Conservation (phyloP, 1,139 yeast species). For the Zhuliangozyma blackwelliae region DNA sequence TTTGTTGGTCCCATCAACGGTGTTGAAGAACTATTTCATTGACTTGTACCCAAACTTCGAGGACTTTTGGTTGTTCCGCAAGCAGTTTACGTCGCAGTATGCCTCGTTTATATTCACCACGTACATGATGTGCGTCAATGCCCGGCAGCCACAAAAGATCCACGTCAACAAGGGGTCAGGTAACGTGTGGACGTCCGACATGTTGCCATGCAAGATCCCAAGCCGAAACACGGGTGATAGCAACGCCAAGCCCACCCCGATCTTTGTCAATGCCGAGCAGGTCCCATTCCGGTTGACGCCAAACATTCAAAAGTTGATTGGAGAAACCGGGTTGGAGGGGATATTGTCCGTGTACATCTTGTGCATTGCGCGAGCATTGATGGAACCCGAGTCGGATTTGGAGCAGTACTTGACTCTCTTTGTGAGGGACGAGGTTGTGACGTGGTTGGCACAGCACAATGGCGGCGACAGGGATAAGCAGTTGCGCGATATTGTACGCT, state of each 20-base stretch:
- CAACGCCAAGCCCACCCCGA: slow-evolving; percentile 62
- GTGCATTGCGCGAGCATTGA: slow-evolving; percentile 80
- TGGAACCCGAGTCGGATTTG: slow-evolving; percentile 87
- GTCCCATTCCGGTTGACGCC: slow-evolving; percentile 98
- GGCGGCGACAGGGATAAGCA: slow-evolving; percentile 56
- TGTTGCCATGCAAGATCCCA: slow-evolving; percentile 84
- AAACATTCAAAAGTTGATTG: slow-evolving; percentile 87
- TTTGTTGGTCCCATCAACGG: slow-evolving; percentile 78
- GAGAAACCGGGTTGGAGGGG: slow-evolving; percentile 90
- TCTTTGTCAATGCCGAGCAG: slow-evolving; percentile 88
- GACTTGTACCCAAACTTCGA: slow-evolving; percentile 73
- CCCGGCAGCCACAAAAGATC: slow-evolving; percentile 91
- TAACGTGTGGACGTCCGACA: slow-evolving; percentile 89
- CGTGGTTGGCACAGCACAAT: slow-evolving; percentile 90
- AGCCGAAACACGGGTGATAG: slow-evolving; percentile 57
- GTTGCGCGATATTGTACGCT: slow-evolving; percentile 79
- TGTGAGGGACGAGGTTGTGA: slow-evolving; percentile 89
- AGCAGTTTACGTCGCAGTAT: slow-evolving; percentile 91
- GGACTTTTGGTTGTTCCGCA: slow-evolving; percentile 96
- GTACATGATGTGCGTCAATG: slow-evolving; percentile 90
- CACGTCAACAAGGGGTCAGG: slow-evolving; percentile 81
- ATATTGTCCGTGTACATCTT: slow-evolving; percentile 80
- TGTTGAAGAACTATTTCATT: slow-evolving; percentile 65
- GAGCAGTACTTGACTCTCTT: slow-evolving; percentile 86
- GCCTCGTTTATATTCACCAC: slow-evolving; percentile 94